These are phyloP conservation scores for Cicer judaicum DNA, from an alignment of 306 rosid genomes.

Conservation along the genomic window DNA sequence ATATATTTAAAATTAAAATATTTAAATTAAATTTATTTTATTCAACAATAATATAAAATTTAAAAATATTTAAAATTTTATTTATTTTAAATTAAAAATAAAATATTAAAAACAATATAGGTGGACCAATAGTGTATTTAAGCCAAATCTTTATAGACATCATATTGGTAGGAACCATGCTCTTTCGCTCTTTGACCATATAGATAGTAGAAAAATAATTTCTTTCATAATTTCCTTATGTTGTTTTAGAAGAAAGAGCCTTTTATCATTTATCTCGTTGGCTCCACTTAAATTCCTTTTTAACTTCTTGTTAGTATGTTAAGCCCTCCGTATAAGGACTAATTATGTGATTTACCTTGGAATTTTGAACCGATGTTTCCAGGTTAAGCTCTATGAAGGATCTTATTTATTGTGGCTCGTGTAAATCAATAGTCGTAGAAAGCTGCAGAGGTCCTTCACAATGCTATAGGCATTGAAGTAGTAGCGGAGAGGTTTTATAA, in stretches of 20 bases:
- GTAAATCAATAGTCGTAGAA: conserved; percentile 81
- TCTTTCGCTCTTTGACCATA: conserved; percentile 2
- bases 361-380: conserved; percentile 57
- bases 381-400: conserved; percentile 71
- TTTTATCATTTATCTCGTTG: conserved; percentile 8
- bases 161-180: not conserved
- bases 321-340: conserved; percentile 39
- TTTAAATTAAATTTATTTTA: too few species aligned
- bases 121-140: too few species aligned
- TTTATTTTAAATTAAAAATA: too few species aligned
- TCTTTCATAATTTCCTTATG: conserved; percentile 10
- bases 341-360: conserved; percentile 50
- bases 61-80: too few species aligned
- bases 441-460: conserved; percentile 69
- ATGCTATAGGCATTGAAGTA: conserved; percentile 56
- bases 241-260: conserved; percentile 27
- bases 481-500: conserved; percentile 64
- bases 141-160: not conserved
- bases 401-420: conserved; percentile 88
- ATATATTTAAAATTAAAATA: too few species aligned
- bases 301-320: conserved; percentile 31
- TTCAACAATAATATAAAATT: too few species aligned
- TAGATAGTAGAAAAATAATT: conserved; percentile 16
- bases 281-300: conserved; percentile 3
- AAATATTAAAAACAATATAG: too few species aligned